Evolutionary conservation across 1,139 yeast genomes (phyloP), one percentile per base, ranked within the genome.

Genomic region (Arxiozyma slooffiae): DNA sequence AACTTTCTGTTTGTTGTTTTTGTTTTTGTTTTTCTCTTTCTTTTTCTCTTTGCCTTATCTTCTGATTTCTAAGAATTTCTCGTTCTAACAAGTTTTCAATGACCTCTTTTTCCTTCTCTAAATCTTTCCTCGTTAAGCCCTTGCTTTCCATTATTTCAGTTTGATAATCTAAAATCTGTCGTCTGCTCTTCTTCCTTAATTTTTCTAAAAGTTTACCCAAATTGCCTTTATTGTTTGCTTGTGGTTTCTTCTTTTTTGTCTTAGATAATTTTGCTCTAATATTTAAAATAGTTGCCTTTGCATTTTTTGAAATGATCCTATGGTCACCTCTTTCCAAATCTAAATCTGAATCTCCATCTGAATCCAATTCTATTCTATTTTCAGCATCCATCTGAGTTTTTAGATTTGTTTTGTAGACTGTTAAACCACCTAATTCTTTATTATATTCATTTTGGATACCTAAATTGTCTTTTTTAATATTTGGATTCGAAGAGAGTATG

Each of bases 71-170:
- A 55, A 76, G 77, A 58, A 80, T 74, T 60, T 84, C 90, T 52
- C 78, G 74, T 57, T 83, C 88, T 56, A 83, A 70, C 45, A 83
- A 69, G n/a, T 70, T 66, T 53, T 74, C 80, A 3, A 74, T 72
- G 38, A 69, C 63, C 37, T 63, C 66, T 48, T 59, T 60, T 45
- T 67, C 66, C 37, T 59, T 59, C 45, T 61, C 66, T 22, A 66
- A 55, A 26, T 67, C 67, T 38, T 63, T 66, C 8, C 59, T 46
- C 1, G 56, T 57, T 5, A 57, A 47, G 17, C 66, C 69, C 41
- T 56, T 61, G 9, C 50, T 54, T 42, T 61, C 61, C 36, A 61
- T 55, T 7, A 60, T 24, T 44, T 59, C 64, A 41, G 54, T 58
- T 52, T 60, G 61, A 50, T 66, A 61, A 41, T 63, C 58, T 30